Conservation (phyloP, 768 basidiomycete species). For the Antrodiella citrinella region DNA sequence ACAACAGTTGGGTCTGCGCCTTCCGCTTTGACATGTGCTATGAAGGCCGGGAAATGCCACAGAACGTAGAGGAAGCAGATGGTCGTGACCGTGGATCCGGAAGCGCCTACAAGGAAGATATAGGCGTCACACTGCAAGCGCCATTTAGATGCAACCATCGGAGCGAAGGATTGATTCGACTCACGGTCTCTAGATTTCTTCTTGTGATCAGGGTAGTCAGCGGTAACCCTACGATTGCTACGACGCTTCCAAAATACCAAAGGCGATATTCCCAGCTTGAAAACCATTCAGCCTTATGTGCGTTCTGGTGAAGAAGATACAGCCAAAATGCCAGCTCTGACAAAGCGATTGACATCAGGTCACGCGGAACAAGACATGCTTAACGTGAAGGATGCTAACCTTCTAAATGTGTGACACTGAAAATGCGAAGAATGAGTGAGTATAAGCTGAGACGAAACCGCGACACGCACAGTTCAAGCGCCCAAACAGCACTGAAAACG, state of each 20-base stretch:
- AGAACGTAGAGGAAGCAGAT: constrained; percentile 67
- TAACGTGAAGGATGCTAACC: constrained; percentile 37
- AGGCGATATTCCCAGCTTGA: constrained; percentile 67
- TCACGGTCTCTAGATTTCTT: constrained; percentile 49
- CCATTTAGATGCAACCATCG: not conserved
- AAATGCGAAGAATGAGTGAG: constrained; percentile 1
- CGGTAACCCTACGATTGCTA: constrained; percentile 66
- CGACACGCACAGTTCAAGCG: constrained; percentile 59
- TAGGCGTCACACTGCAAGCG: constrained; percentile 54
- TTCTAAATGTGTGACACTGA: constrained; percentile 75
- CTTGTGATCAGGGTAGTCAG: constrained; percentile 55
- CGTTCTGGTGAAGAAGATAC: constrained; percentile 74
- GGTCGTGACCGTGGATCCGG: constrained; percentile 59
- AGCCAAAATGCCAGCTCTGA: constrained; percentile 77
- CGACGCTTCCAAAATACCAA: constrained; percentile 62
- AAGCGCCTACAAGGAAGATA: constrained; percentile 68
- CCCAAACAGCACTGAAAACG: constrained; percentile 66
- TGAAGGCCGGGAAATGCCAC: constrained; percentile 60
- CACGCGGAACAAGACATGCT: not conserved
- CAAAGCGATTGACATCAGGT: not conserved
- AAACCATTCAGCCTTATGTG: constrained; percentile 68
- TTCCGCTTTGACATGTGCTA: constrained; percentile 60
- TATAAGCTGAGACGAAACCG: not conserved
- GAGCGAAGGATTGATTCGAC: constrained; percentile 8
- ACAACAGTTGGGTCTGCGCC: constrained; percentile 72